phyloP scores from a whole-genome alignment of 2,329 filamentous ascomycete genomes.

The Ophiostoma australiae region DNA sequence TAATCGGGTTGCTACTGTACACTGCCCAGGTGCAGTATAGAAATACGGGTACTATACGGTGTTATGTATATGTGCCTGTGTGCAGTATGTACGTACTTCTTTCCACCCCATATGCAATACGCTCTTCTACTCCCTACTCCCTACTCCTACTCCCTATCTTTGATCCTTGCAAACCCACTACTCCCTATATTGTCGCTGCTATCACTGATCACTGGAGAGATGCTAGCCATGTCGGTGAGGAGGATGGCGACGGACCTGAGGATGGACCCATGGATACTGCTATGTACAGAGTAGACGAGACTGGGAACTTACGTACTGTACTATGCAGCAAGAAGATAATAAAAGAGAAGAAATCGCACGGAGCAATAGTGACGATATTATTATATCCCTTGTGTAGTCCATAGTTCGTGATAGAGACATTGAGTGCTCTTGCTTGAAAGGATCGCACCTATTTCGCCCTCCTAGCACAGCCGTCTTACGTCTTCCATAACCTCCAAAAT shows the following conservation, averaged over 20 bases:
- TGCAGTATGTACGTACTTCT: background rate
- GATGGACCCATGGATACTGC: background rate
- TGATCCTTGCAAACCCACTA: background rate
- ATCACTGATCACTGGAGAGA: background rate
- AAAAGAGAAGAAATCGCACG: background rate
- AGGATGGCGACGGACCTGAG: background rate
- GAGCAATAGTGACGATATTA: background rate
- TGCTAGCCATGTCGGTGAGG: background rate
- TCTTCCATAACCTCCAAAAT: background rate
- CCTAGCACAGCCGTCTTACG: background rate
- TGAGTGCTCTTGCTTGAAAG: background rate
- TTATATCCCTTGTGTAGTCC: background rate
- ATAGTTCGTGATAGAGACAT: too few relatives aligned
- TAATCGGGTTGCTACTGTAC: background rate
- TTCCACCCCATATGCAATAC: too few relatives aligned
- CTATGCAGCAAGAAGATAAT: background rate
- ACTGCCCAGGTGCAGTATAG: background rate
- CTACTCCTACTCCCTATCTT: background rate
- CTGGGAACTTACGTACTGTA: background rate
- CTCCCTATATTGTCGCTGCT: background rate
- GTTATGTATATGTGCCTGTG: background rate
- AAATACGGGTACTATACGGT: background rate
- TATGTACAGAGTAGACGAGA: background rate
- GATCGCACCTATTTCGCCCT: background rate
- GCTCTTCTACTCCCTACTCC: background rate